phyloP scores from a whole-genome alignment of 768 basidiomycete species.

The Panaeolus cyanescens region DNA sequence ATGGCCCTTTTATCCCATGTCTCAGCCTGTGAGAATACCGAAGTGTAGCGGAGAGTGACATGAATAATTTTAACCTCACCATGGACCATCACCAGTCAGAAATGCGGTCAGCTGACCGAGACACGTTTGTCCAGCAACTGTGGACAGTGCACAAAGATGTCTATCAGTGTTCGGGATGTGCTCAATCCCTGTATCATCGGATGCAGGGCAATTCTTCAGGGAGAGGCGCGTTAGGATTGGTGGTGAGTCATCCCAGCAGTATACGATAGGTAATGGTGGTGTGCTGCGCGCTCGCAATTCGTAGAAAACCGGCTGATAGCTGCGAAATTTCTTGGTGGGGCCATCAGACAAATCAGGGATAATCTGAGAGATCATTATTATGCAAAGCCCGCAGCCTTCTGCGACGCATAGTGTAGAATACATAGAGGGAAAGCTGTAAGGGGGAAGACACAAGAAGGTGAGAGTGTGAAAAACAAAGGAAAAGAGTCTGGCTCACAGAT shows the following conservation, averaged over 20 bases:
- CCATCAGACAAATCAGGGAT: background rate
- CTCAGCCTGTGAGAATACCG: background rate
- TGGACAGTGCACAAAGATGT: background rate
- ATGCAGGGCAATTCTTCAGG: too few relatives aligned
- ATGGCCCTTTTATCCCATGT: background rate
- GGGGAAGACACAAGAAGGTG: too few relatives aligned
- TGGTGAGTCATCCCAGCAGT: too few relatives aligned
- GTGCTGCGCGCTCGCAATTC: too few relatives aligned
- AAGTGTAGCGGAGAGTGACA: background rate
- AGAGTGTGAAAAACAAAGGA: conserved; percentile 1
- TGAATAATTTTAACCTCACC: background rate
- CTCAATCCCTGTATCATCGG: too few relatives aligned
- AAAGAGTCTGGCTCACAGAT: conserved; percentile 15
- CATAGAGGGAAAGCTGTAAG: conserved; percentile 21
- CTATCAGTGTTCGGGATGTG: background rate
- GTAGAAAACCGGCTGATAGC: background rate
- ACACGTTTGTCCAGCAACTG: background rate
- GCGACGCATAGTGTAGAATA: conserved; percentile 22
- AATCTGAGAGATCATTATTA: too few relatives aligned
- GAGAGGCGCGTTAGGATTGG: too few relatives aligned
- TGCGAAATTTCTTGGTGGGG: too few relatives aligned
- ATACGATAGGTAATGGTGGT: too few relatives aligned
- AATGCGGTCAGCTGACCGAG: background rate
- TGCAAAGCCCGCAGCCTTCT: conserved; percentile 1
- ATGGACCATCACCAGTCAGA: background rate